phyloP scores from a whole-genome alignment of 2,329 filamentous ascomycete species.

The Sodiomyces alkalinus region DNA sequence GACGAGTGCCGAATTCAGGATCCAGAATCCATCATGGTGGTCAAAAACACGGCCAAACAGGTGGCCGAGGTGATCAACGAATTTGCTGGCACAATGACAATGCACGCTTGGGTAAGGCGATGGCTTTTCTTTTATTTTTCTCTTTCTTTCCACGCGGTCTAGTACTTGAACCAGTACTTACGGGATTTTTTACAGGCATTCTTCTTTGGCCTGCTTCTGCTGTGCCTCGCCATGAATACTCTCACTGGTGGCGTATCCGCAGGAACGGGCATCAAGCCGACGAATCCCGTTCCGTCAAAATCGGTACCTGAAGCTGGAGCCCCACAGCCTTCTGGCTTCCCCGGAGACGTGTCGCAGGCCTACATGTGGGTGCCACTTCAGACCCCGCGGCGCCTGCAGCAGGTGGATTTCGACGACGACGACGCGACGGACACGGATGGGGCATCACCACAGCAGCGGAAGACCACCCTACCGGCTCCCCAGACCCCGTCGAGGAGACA shows the following conservation, averaged over 20 bases:
- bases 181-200: constrained; percentile 25
- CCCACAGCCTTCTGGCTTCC: constrained; percentile 11
- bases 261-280: constrained; percentile 12
- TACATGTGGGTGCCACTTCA: constrained; percentile 36
- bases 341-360: constrained; percentile 20
- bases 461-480: constrained; percentile 24
- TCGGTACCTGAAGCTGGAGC: constrained; percentile 9
- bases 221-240: constrained; percentile 36
- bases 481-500: constrained; percentile 30
- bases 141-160: background rate
- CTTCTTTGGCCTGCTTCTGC: constrained; percentile 31
- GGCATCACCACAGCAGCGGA: constrained; percentile 25
- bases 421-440: constrained; percentile 37
- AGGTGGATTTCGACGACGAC: constrained; percentile 18
- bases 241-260: constrained; percentile 2
- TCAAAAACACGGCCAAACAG: constrained; percentile 71
- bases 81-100: constrained; percentile 80
- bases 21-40: constrained; percentile 59
- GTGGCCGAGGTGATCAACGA: constrained; percentile 88
- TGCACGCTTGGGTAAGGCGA: constrained; percentile 57
- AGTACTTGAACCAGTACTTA: constrained; percentile 6
- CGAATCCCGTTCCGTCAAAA: constrained; percentile 11
- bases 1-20: constrained; percentile 77
- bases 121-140: constrained; percentile 10
- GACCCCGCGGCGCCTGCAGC: constrained; percentile 29